Percentiles rank a stretch among this genome's conserved stretches.
Conservation (phyloP, 768 basidiomycete species). For the Termitomyces bulborhizus region DNA sequence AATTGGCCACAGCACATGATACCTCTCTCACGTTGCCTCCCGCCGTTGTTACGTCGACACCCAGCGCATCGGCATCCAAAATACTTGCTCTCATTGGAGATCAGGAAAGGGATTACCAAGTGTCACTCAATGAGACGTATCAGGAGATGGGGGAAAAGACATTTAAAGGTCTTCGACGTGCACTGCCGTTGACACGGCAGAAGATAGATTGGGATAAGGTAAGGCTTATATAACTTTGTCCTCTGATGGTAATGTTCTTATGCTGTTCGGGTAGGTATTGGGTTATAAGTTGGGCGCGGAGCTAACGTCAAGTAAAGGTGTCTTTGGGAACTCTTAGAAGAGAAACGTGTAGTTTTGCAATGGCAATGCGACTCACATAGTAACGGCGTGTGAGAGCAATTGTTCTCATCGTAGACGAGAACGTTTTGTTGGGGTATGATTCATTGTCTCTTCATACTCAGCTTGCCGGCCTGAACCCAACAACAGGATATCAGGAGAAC, state of each 20-base stretch:
- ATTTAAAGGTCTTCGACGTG: constrained; percentile 86
- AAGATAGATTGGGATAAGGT: constrained; percentile 98
- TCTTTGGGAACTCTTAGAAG: constrained; percentile 31
- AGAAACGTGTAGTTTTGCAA: neutral
- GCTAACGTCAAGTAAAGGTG: constrained; percentile 58
- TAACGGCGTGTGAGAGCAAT: neutral
- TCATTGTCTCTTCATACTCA: constrained; percentile 1
- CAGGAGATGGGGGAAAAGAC: constrained; percentile 89
- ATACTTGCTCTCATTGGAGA: constrained; percentile 76
- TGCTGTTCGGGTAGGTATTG: constrained; percentile 28
- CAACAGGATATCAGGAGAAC: constrained; percentile 36
- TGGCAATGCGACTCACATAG: neutral
- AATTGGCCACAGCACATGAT: constrained; percentile 73
- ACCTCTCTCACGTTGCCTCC: constrained; percentile 59
- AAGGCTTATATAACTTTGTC: constrained; percentile 8
- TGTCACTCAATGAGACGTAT: constrained; percentile 75
- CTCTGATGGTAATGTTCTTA: neutral
- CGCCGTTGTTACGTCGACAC: constrained; percentile 46
- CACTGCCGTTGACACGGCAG: constrained; percentile 86
- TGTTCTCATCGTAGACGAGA: constrained; percentile 7
- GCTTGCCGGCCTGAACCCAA: constrained; percentile 13
- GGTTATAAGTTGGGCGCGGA: constrained; percentile 77
- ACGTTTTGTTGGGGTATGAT: constrained; percentile 12
- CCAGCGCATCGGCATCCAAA: constrained; percentile 53
- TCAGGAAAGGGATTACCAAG: constrained; percentile 78